Conservation (phyloP, 1,284 basidiomycete species). For the Ceratobasidium sp. region DNA sequence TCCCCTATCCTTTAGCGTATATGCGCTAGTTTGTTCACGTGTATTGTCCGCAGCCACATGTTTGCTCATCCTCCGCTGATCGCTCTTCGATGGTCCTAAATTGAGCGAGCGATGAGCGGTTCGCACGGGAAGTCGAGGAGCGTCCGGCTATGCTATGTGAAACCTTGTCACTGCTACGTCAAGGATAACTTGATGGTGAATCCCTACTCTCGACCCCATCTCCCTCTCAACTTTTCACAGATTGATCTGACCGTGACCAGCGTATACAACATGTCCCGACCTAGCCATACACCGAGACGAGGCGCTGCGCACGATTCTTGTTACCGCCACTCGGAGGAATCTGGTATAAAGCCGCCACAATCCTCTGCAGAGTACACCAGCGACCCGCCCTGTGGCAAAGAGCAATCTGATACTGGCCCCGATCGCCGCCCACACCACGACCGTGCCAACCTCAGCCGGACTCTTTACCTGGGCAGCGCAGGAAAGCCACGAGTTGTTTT, state of each 20-base stretch:
- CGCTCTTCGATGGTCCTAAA: slow-evolving; percentile 1
- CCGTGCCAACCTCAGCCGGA: background rate
- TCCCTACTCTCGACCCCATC: background rate
- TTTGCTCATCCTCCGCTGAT: background rate
- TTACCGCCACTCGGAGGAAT: background rate
- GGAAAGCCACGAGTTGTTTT: background rate
- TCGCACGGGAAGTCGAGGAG: background rate
- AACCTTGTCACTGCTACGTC: background rate
- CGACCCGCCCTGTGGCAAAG: background rate
- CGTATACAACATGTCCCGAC: background rate
- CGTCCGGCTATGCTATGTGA: background rate
- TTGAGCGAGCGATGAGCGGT: background rate
- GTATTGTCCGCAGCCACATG: background rate
- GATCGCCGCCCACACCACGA: background rate
- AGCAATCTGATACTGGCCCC: background rate
- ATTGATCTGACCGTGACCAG: background rate
- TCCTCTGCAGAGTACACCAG: too few relatives aligned
- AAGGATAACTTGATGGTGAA: background rate
- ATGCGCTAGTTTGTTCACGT: slow-evolving; percentile 9
- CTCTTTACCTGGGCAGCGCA: slow-evolving; percentile 15
- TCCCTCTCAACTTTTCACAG: background rate
- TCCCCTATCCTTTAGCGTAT: background rate
- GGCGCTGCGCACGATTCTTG: background rate
- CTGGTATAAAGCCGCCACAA: background rate
- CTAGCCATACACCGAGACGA: background rate